phyloP scores from a whole-genome alignment of 108 stramenopile genomes.

The Fragilaria radians region DNA sequence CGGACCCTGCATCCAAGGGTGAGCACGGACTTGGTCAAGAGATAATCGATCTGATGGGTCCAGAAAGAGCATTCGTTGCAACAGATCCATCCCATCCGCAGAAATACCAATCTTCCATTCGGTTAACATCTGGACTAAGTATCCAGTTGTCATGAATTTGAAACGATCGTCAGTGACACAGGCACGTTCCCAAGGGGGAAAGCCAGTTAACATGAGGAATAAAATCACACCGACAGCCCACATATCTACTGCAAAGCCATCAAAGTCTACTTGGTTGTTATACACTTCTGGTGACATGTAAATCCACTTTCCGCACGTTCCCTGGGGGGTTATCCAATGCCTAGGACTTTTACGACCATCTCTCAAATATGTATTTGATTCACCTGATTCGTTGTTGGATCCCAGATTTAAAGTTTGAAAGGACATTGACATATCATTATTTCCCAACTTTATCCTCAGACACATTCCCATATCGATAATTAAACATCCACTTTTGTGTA shows the following conservation, averaged over 20 bases:
- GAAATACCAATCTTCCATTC: slow-evolving; percentile 74
- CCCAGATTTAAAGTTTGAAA: slow-evolving; percentile 29
- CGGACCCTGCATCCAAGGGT: slow-evolving; percentile 68
- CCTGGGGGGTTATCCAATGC: slow-evolving; percentile 58
- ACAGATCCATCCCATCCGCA: slow-evolving; percentile 73
- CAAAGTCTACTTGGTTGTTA: slow-evolving; percentile 62
- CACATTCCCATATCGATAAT: slow-evolving; percentile 96
- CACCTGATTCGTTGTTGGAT: background rate
- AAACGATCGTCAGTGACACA: slow-evolving; percentile 62
- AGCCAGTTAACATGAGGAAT: slow-evolving; percentile 86
- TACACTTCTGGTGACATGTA: slow-evolving; percentile 93
- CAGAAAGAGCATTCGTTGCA: slow-evolving; percentile 78
- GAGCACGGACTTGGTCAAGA: slow-evolving; percentile 73
- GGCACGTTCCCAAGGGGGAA: slow-evolving; percentile 85
- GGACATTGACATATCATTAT: slow-evolving; percentile 1
- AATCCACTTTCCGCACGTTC: slow-evolving; percentile 86
- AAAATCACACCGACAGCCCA: slow-evolving; percentile 94
- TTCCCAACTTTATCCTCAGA: slow-evolving; percentile 43
- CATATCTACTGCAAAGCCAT: slow-evolving; percentile 88
- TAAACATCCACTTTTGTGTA: slow-evolving; percentile 50
- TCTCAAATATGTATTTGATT: background rate
- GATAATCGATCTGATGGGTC: slow-evolving; percentile 77
- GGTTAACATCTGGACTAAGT: slow-evolving; percentile 72
- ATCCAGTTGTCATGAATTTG: slow-evolving; percentile 71
- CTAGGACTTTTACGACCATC: slow-evolving; percentile 29